Evolutionary conservation across 164 flowering plant genomes (phyloP).

Genomic region (Warburgia ugandensis): DNA sequence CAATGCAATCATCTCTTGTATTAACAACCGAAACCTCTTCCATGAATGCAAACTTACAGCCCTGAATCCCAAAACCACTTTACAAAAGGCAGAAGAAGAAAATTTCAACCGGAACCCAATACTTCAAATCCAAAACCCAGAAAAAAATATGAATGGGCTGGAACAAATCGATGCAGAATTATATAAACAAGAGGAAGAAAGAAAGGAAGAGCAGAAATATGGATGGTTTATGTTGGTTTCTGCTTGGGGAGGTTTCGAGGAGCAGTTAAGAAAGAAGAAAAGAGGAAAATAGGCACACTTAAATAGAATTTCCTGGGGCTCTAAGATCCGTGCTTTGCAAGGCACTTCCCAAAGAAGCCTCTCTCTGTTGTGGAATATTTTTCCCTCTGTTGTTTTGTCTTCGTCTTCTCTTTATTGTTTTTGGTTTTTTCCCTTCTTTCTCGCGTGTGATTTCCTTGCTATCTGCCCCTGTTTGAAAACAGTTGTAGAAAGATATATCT

Average conservation of each 20-base stretch:
- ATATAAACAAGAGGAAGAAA: background rate
- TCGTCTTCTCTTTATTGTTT: background rate
- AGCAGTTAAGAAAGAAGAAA: slow-evolving; percentile 18
- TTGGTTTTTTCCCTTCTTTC: background rate
- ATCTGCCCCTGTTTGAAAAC: too few relatives aligned
- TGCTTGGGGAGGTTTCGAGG: slow-evolving; percentile 6
- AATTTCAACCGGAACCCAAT: too few relatives aligned
- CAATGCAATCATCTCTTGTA: slow-evolving; percentile 21
- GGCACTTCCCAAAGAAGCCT: slow-evolving; percentile 25
- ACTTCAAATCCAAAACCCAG: too few relatives aligned
- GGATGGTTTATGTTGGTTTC: background rate
- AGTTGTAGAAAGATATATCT: slow-evolving; percentile 2
- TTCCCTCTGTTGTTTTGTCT: background rate
- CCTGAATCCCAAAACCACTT: too few relatives aligned
- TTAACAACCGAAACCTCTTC: slow-evolving; percentile 18
- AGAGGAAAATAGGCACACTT: slow-evolving; percentile 4
- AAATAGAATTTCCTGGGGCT: slow-evolving; percentile 9
- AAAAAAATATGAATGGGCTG: background rate
- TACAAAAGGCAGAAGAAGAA: background rate
- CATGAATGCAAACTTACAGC: slow-evolving; percentile 6
- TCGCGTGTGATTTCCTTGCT: too few relatives aligned
- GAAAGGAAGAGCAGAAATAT: background rate
- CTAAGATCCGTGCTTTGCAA: slow-evolving; percentile 19
- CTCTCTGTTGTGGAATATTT: background rate
- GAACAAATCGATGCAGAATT: too few relatives aligned